Evolutionary conservation across 1,284 basidiomycete genomes (phyloP), one percentile per base, ranked within the genome.

Genomic region (Sanguinoderma infundibulare): DNA sequence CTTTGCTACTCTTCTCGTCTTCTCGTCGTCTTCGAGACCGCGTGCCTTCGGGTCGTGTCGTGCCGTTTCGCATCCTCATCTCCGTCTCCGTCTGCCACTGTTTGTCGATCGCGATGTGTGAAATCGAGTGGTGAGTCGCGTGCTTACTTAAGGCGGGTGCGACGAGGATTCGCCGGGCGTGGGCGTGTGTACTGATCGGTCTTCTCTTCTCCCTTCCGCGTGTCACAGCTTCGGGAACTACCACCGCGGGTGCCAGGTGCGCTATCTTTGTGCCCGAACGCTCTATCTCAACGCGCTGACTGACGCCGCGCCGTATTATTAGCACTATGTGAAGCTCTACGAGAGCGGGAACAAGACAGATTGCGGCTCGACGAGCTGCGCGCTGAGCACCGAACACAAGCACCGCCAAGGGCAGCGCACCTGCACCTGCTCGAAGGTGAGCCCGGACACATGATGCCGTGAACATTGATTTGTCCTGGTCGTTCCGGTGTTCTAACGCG

Each of bases 301-400:
- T 22, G 12, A 22, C 34, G 34, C 24, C 22, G 20, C 9, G 7
- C 4, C 15, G 24, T n/a, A n/a, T n/a, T n/a, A 22, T 17, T 52
- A 75, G 72, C 73, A 75, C 62, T 75, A 71, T 54, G 70, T 75
- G 46, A 75, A 75, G 63, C 64, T 69, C 28, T 74, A 74, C 67
- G 73, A 75, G 60, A 70, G 72, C 44, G 73, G 73, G 36, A 64
- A 69, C 67, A 69, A 70, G 61, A 69, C 62, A 50, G 73, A 75
- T 60, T 75, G 73, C 63, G 67, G 67, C 52, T 72, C 70, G n/a
- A 66, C 66, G 53, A 62, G 51, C 40, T 75, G 73, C 47, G 71
- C 65, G 35, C 63, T 73, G 26, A 74, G 72, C 63, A 59, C 61
- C 35, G 69, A 69, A 34, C 73, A 75, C 63, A 67, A 64, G 38